Conservation (phyloP, 306 rosid species). For the Quercus agrifolia region DNA sequence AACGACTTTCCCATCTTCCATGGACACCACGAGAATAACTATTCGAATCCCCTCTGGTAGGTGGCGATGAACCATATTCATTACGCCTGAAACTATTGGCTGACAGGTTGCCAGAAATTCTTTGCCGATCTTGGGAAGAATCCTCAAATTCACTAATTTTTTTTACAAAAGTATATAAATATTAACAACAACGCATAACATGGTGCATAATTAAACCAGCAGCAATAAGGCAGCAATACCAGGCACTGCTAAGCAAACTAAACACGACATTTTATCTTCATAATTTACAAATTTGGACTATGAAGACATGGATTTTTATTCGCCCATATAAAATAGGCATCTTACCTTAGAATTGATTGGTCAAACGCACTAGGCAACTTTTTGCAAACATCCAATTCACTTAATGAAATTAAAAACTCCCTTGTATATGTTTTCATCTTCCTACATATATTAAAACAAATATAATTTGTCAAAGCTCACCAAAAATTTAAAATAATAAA, state of each 20-base stretch:
- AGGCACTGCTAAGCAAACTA: neutral
- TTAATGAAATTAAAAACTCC: constrained; percentile 74
- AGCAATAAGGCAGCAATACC: neutral
- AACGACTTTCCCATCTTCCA: constrained; percentile 87
- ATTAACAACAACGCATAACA: constrained; percentile 25
- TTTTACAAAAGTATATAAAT: neutral
- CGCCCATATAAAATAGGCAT: neutral
- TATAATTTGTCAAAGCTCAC: constrained; percentile 13
- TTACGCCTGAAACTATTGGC: constrained; percentile 55
- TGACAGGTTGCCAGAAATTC: constrained; percentile 61
- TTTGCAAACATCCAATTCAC: constrained; percentile 73
- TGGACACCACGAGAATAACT: constrained; percentile 59
- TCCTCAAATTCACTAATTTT: constrained; percentile 78
- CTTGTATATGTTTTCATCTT: constrained; percentile 54
- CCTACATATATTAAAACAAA: constrained; percentile 47
- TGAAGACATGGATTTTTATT: neutral
- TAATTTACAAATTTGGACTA: neutral
- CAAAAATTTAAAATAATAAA: neutral
- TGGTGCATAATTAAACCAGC: neutral
- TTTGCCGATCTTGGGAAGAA: constrained; percentile 58
- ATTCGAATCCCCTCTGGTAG: constrained; percentile 60
- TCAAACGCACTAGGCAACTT: constrained; percentile 78
- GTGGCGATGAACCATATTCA: constrained; percentile 85
- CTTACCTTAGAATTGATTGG: constrained; percentile 69
- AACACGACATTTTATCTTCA: neutral